Percentiles rank a stretch among this genome's conserved stretches.
phyloP scores from a whole-genome alignment of 352 stramenopile genomes.

The Pythium rishiriense region DNA sequence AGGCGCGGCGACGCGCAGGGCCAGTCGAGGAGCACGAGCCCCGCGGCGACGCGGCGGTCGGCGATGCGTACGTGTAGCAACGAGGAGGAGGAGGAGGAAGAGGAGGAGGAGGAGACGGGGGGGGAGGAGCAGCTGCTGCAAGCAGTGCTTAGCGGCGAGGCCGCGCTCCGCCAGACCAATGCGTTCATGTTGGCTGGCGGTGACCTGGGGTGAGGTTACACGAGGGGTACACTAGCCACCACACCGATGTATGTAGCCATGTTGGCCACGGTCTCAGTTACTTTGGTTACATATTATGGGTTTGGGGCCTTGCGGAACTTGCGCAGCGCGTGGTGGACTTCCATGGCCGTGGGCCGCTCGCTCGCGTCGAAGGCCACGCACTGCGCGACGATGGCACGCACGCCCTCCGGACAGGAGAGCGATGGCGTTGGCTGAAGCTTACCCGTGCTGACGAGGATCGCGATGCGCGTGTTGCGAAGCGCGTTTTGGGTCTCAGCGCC shows the following conservation, averaged over 20 bases:
- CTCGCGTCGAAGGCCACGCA: slow-evolving; percentile 20
- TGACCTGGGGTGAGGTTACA: neutral
- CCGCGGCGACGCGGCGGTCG: slow-evolving; percentile 7
- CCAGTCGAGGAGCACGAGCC: slow-evolving; percentile 22
- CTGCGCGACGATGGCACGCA: slow-evolving; percentile 12
- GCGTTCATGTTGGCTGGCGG: neutral
- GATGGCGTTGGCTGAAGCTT: slow-evolving; percentile 21
- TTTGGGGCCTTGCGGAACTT: neutral
- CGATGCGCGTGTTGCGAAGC: slow-evolving; percentile 25
- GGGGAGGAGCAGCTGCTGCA: neutral
- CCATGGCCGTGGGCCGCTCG: neutral
- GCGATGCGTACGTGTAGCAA: slow-evolving; percentile 6
- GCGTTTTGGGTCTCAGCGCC: neutral
- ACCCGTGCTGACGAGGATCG: slow-evolving; percentile 24
- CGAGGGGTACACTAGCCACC: neutral
- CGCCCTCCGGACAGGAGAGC: slow-evolving; percentile 5
- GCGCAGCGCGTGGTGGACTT: neutral
- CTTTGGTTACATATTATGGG: no score
- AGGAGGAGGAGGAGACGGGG: neutral
- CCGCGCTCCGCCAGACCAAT: slow-evolving; percentile 14
- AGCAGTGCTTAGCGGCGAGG: neutral
- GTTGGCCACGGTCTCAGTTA: neutral
- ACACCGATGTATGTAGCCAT: neutral
- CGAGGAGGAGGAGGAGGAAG: slow-evolving; percentile 1
- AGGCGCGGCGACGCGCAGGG: neutral